These are phyloP conservation scores for Dalechampia spathulata DNA, from an alignment of 441 rosid genomes.

Conservation along the genomic window DNA sequence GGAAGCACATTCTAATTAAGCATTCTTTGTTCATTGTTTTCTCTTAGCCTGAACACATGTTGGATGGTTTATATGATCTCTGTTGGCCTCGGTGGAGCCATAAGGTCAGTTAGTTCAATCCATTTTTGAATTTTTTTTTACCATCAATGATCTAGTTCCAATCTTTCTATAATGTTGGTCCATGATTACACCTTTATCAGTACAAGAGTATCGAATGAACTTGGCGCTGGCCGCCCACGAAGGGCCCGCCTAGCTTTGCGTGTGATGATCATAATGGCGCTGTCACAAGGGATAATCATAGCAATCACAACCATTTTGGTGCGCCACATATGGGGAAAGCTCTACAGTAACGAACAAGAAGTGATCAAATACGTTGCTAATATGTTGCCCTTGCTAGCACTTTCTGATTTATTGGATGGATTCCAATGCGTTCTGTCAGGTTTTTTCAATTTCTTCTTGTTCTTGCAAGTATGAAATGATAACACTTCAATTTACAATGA, in stretches of 20 bases:
- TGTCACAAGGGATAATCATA: slow-evolving; percentile 23
- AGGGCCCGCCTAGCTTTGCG: slow-evolving; percentile 27
- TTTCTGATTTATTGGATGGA: slow-evolving; percentile 44
- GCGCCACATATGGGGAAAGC: slow-evolving; percentile 31
- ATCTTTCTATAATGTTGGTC: not conserved
- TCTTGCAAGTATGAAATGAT: too few species aligned
- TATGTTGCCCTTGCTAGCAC: slow-evolving; percentile 41
- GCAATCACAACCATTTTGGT: slow-evolving; percentile 27
- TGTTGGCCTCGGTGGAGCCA: slow-evolving; percentile 46
- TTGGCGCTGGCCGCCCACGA: slow-evolving; percentile 32
- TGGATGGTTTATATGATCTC: slow-evolving; percentile 52
- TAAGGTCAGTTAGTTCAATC: slow-evolving; percentile 27
- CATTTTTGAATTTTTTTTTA: not conserved
- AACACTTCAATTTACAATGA: too few species aligned
- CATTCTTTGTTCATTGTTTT: not conserved
- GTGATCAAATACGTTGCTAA: slow-evolving; percentile 32
- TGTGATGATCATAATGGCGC: slow-evolving; percentile 29
- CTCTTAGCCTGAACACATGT: slow-evolving; percentile 36
- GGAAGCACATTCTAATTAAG: too few species aligned
- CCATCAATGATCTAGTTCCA: not conserved
- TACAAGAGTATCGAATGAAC: slow-evolving; percentile 40
- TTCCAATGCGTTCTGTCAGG: slow-evolving; percentile 46
- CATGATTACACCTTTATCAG: slow-evolving; percentile 10
- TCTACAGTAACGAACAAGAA: slow-evolving; percentile 43
- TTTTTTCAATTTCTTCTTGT: not conserved